These are phyloP conservation scores for Starmerella khaoyaiensis DNA, from an alignment of 805 yeast genomes.

Conservation along the genomic window DNA sequence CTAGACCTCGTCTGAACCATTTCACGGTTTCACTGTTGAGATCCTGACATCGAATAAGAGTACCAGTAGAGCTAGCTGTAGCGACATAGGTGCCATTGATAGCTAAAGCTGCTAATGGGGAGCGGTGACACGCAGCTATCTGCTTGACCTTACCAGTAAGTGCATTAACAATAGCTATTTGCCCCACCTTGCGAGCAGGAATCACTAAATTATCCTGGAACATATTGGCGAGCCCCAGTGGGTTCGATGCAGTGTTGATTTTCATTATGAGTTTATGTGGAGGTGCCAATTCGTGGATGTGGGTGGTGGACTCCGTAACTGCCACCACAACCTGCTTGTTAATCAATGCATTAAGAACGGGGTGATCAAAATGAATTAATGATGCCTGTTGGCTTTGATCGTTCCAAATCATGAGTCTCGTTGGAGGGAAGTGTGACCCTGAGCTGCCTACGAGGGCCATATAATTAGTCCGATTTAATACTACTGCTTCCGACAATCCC, in stretches of 20 bases:
- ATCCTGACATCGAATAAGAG: slow-evolving; percentile 62
- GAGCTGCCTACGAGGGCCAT: slow-evolving; percentile 89
- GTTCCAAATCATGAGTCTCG: slow-evolving; percentile 82
- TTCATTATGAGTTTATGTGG: slow-evolving; percentile 56
- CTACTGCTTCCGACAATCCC: slow-evolving; percentile 65
- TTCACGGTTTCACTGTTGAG: slow-evolving; percentile 51
- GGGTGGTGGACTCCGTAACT: slow-evolving; percentile 51
- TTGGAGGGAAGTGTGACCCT: slow-evolving; percentile 48
- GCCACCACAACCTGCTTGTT: slow-evolving; percentile 68
- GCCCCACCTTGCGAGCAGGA: slow-evolving; percentile 66
- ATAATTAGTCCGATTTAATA: slow-evolving; percentile 86
- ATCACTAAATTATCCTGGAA: slow-evolving; percentile 41
- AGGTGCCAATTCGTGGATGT: slow-evolving; percentile 67
- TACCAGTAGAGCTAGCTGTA: slow-evolving; percentile 71
- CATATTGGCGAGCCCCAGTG: slow-evolving; percentile 50
- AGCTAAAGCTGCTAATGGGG: slow-evolving; percentile 48
- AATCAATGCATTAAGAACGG: slow-evolving; percentile 59
- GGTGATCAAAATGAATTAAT: slow-evolving; percentile 59
- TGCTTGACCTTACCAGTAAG: slow-evolving; percentile 36
- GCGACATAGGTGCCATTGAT: slow-evolving; percentile 59
- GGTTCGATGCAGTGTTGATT: slow-evolving; percentile 55
- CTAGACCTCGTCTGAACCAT: slow-evolving; percentile 84
- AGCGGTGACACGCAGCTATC: slow-evolving; percentile 66
- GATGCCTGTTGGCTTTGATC: slow-evolving; percentile 69
- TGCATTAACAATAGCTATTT: slow-evolving; percentile 67